Evolutionary conservation across 441 rosid species (phyloP).

Genomic region (Populus hybrid): DNA sequence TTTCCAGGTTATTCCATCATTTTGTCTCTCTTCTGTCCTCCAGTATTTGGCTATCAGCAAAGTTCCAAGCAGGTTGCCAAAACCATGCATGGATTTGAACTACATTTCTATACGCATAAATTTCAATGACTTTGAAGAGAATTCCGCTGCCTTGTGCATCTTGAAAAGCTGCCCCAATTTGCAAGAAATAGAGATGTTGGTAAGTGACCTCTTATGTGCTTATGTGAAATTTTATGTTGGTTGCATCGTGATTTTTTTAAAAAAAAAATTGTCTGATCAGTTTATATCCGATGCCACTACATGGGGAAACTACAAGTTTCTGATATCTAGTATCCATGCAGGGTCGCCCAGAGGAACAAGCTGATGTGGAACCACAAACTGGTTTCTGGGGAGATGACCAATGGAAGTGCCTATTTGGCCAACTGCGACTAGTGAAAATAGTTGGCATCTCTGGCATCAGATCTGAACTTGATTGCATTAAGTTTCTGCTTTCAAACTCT

Average conservation of each 20-base stretch:
- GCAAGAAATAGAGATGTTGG: slow-evolving; percentile 68
- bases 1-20: background rate
- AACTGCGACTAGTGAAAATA: slow-evolving; percentile 47
- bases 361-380: slow-evolving; percentile 15
- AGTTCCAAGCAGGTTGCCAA: slow-evolving; percentile 51
- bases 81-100: slow-evolving; percentile 54
- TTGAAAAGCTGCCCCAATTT: slow-evolving; percentile 62
- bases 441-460: slow-evolving; percentile 44
- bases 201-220: slow-evolving; percentile 20
- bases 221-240: background rate
- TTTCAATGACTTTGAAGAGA: slow-evolving; percentile 62
- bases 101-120: slow-evolving; percentile 64
- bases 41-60: slow-evolving; percentile 64
- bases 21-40: slow-evolving; percentile 21
- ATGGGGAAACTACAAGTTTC: slow-evolving; percentile 1
- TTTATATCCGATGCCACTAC: background rate
- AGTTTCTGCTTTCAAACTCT: slow-evolving; percentile 57
- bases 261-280: no score
- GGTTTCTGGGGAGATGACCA: slow-evolving; percentile 49
- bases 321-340: slow-evolving; percentile 23
- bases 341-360: slow-evolving; percentile 58
- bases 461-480: slow-evolving; percentile 56
- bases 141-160: slow-evolving; percentile 55
- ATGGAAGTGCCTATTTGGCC: slow-evolving; percentile 44
- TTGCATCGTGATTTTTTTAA: background rate